These are phyloP conservation scores for Macrophomina pseudophaseolina DNA, from an alignment of 2,329 filamentous ascomycete genomes.

Conservation along the genomic window DNA sequence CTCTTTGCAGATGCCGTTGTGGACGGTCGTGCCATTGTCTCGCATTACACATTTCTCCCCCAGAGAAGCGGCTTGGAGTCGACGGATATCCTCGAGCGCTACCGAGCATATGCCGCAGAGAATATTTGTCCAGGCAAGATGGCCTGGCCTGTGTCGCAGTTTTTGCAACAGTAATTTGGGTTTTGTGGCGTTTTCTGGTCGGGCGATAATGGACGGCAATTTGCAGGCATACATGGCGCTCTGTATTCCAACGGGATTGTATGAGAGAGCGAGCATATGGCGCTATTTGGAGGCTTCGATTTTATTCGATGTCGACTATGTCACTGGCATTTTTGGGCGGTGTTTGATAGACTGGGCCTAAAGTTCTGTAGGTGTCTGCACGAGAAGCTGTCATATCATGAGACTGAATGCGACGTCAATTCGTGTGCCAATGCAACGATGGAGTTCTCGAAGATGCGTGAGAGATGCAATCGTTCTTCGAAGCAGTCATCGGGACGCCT, in stretches of 20 bases:
- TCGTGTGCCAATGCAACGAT: not conserved
- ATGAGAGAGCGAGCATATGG: not conserved
- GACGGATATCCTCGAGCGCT: conserved; percentile 61
- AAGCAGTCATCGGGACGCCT: not conserved
- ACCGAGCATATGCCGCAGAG: conserved; percentile 59
- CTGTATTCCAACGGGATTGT: not conserved
- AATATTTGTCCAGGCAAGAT: conserved; percentile 48
- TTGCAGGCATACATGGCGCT: not conserved
- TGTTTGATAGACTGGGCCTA: not conserved
- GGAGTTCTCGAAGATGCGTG: not conserved
- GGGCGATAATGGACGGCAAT: not conserved
- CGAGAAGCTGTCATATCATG: not conserved
- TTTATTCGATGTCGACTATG: not conserved
- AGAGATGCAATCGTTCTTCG: not conserved
- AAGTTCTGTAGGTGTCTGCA: not conserved
- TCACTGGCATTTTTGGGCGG: not conserved
- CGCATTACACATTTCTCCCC: conserved; percentile 58
- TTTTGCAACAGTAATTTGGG: not conserved
- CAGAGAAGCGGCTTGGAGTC: conserved; percentile 49
- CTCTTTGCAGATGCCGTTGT: conserved; percentile 48
- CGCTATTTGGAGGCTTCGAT: not conserved
- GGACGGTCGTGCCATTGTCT: conserved; percentile 60
- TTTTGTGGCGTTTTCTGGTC: not conserved
- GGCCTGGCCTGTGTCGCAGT: conserved; percentile 1
- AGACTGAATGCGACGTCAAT: not conserved